These are phyloP conservation scores for Punica granatum DNA, from an alignment of 345 rosid genomes.

Conservation along the genomic window DNA sequence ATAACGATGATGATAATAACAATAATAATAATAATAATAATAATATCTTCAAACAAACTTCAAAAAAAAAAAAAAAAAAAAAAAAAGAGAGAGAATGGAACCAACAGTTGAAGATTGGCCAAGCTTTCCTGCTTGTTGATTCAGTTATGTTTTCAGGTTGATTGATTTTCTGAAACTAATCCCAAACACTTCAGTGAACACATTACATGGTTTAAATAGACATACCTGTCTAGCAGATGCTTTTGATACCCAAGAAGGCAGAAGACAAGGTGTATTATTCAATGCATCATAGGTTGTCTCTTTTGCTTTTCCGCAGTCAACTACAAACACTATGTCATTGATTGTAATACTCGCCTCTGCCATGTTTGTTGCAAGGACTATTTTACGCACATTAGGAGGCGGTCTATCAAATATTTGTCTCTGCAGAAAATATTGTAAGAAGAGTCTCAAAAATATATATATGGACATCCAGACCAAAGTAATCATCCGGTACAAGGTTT, in stretches of 20 bases:
- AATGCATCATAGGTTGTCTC: conserved; percentile 99
- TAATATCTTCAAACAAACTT: no score
- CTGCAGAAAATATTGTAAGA: conserved; percentile 33
- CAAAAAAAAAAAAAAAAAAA: neutral
- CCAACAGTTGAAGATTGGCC: neutral
- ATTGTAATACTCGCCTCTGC: conserved; percentile 98
- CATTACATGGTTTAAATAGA: conserved; percentile 10
- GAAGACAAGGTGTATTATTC: conserved; percentile 96
- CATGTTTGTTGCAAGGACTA: conserved; percentile 96
- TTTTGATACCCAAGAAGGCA: conserved; percentile 97
- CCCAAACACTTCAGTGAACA: neutral
- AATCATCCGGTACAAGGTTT: neutral
- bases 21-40: no score
- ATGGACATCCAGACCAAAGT: neutral
- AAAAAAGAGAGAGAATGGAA: neutral
- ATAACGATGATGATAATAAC: no score
- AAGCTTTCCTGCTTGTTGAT: neutral
- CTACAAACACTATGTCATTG: conserved; percentile 86
- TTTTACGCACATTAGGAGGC: conserved; percentile 73
- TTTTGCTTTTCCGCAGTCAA: conserved; percentile 98
- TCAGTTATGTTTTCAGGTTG: neutral
- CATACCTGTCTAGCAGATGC: conserved; percentile 90
- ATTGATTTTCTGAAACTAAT: neutral
- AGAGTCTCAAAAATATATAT: neutral
- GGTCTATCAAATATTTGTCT: conserved; percentile 80